Evolutionary conservation across 441 rosid genomes (phyloP), one percentile per base, ranked within the genome.

Genomic region (Gossypium gossypioides): DNA sequence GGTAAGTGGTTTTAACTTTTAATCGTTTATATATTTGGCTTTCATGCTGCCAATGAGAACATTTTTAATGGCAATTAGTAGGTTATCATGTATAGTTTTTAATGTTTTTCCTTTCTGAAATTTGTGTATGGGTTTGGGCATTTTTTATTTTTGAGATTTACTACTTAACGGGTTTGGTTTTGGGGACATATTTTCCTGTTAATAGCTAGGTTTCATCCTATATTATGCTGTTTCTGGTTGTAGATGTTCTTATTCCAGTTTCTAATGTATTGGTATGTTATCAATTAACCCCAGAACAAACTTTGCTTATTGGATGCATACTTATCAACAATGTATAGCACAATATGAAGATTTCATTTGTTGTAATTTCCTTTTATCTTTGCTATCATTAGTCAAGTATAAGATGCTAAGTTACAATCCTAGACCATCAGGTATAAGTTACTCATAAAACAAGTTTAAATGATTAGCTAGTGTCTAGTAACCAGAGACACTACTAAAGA

Each of bases 291-390:
- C n/a, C 13, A 7, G 24, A 50, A 51, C 21, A 61, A 29, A 9
- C 54, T 16, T 7, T 18, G 56, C 63, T 37, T 50, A 34, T 50
- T 25, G 44, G 44, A 50, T 68, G 71, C 22, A 4, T 63, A 0
- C 37, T 72, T 50, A 59, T 68, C 40, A 59, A 44, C 70, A 22
- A 29, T 70, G 24, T 48, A 46, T 57, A 52, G 54, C 29, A 48
- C 6, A 34, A 12, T 12, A 34, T 56, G 57, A 37, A 69, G 32
- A n/a, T 19, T 61, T 51, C n/a, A 2, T 72, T 64, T 62, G 67
- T 62, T 16, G 3, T 16, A 34, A 8, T 34, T 56, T 18, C 58
- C 40, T 48, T 56, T 56, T 19, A 25, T 58, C 7, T 55, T 42
- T 42, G 25, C 4, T 12, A 15, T 24, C 24, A 70, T 16, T 55